Evolutionary conservation across 2,329 filamentous ascomycete genomes (phyloP), one percentile per base, ranked within the genome.

Genomic region (Calonectria pauciramosa): DNA sequence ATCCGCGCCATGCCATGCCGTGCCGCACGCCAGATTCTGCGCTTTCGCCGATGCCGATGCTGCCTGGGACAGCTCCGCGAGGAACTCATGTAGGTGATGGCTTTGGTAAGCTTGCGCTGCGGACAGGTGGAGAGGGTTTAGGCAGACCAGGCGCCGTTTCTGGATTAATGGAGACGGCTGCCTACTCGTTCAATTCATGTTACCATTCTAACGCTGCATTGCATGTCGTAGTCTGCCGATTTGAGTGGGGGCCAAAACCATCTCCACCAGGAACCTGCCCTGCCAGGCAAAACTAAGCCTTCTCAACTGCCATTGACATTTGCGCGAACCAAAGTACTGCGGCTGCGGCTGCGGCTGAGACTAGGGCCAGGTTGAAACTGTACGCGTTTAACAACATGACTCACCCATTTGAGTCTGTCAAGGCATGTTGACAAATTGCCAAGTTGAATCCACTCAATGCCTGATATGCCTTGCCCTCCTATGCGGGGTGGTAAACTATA

Each of bases 41-140:
- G 34, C n/a, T 36, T 18, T 23, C 38, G n/a, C 36, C 7, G 34
- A 20, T 41, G 56, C 34, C 56, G 32, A 38, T 41, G 56, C 56
- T 63, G 56, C 56, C 56, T 63, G 34, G 36, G 7, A 18, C 34
- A 4, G 34, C 34, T 38, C 32, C 32, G 16, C 26, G 6, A 38
- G 56, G 56, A 63, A 63, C 56, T 28, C 56, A 63, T 63, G 56
- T 63, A 63, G 36, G 56, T 63, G 56, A 63, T 63, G 30, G 56
- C 36, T 30, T 30, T 41, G 23, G 56, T 26, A 41, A 38, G 34
- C 56, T 36, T 30, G 23, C 23, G 23, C 56, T 63, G 56, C 26
- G 34, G 56, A 28, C 56, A 20, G 38, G 56, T 63, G 56, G 56
- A 28, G 56, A 63, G 56, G 8, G 23, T 38, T 41, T 41, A 63